Evolutionary conservation across 805 yeast genomes (phyloP).

Genomic region (Scheffersomyces lignosus): DNA sequence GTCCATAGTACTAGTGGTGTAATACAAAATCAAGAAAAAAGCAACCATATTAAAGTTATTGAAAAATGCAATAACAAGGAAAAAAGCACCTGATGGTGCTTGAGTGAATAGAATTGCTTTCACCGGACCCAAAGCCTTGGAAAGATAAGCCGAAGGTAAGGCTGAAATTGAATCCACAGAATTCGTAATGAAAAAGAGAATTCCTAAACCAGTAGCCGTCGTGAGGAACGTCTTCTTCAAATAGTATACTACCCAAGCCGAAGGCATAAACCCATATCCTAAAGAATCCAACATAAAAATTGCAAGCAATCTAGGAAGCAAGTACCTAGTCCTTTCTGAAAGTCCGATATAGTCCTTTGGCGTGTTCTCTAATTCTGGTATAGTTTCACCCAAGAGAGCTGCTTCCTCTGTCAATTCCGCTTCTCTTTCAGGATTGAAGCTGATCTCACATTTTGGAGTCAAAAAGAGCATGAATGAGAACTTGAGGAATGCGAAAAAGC

Average conservation of each 20-base stretch:
- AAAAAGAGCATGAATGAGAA: constrained; percentile 50
- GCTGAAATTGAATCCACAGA: constrained; percentile 67
- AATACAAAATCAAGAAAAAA: constrained; percentile 51
- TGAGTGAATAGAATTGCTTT: constrained; percentile 73
- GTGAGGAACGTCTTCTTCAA: constrained; percentile 57
- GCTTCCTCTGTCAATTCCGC: constrained; percentile 3
- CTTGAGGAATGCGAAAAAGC: constrained; percentile 54
- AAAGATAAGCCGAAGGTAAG: constrained; percentile 71
- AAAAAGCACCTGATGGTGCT: constrained; percentile 71
- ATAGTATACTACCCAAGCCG: constrained; percentile 86
- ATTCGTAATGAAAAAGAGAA: constrained; percentile 64
- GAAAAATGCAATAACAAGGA: constrained; percentile 39
- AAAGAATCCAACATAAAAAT: constrained; percentile 83
- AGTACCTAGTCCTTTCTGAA: constrained; percentile 43
- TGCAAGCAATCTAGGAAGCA: constrained; percentile 49
- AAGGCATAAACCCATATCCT: constrained; percentile 86
- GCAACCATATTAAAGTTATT: constrained; percentile 46
- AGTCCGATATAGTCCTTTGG: constrained; percentile 26
- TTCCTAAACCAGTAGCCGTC: constrained; percentile 61
- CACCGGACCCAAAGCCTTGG: constrained; percentile 73
- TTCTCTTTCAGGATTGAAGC: constrained; percentile 8
- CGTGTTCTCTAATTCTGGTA: constrained; percentile 10
- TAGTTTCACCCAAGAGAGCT: constrained; percentile 3
- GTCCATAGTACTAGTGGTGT: constrained; percentile 76
- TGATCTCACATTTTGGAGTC: constrained; percentile 53